These are phyloP conservation scores for Penstemon newberryi DNA, from an alignment of 257 asterid genomes.

Conservation along the genomic window DNA sequence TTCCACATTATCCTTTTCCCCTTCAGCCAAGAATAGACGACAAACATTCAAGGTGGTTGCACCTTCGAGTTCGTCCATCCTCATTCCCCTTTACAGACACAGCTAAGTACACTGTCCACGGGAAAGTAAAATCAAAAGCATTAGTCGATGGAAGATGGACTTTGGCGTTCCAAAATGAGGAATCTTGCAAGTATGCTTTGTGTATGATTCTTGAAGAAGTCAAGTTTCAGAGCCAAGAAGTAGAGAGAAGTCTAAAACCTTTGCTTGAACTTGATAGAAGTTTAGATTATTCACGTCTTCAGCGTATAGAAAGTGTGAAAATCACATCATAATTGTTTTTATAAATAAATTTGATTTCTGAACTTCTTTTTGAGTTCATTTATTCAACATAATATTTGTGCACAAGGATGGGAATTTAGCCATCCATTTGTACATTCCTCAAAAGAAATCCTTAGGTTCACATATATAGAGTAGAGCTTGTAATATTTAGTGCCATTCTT, in stretches of 20 bases:
- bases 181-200: conserved; percentile 63
- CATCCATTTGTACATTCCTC: conserved; percentile 41
- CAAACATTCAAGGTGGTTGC: conserved; percentile 85
- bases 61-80: conserved; percentile 89
- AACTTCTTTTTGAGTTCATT: conserved; percentile 23
- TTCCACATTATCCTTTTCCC: conserved; percentile 15
- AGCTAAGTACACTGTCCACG: conserved; percentile 41
- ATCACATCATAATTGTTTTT: conserved; percentile 32
- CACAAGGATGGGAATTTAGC: conserved; percentile 40
- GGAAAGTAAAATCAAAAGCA: conserved; percentile 62
- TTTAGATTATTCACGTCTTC: conserved; percentile 32
- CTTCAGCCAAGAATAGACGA: conserved; percentile 88
- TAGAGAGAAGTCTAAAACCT: conserved; percentile 64
- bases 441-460: conserved; percentile 41
- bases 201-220: conserved; percentile 72
- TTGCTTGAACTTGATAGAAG: conserved; percentile 51
- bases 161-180: conserved; percentile 83
- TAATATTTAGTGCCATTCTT: conserved; percentile 44
- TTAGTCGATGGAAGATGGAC: conserved; percentile 98
- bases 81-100: conserved; percentile 59
- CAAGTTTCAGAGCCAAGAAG: conserved; percentile 52
- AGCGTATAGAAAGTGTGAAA: conserved; percentile 38
- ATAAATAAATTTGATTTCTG: conserved; percentile 15
- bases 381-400: conserved; percentile 27
- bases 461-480: conserved; percentile 47